phyloP scores from a whole-genome alignment of 2,329 filamentous ascomycete genomes.

The Alternaria triticina region DNA sequence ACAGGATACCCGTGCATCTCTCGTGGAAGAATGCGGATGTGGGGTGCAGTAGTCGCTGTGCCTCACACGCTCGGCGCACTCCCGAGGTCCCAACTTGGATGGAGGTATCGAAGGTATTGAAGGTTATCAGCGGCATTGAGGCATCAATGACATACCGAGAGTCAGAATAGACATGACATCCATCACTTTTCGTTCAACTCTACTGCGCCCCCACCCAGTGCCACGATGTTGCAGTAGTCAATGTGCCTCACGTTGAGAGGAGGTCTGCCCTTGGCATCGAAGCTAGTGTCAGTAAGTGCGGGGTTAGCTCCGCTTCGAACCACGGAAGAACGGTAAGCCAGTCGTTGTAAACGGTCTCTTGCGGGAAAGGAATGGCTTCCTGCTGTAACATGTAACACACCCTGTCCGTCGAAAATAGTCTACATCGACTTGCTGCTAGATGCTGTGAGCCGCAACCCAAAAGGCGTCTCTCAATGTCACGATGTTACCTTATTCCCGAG shows the following conservation, averaged over 20 bases:
- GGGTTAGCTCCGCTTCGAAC: conserved; percentile 20
- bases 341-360: conserved; percentile 1
- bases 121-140: background rate
- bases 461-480: background rate
- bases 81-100: background rate
- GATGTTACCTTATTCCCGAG: background rate
- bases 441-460: background rate
- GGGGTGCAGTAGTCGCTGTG: conserved; percentile 39
- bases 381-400: background rate
- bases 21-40: conserved; percentile 39
- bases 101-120: background rate
- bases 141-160: background rate
- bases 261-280: conserved; percentile 29
- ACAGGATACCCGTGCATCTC: background rate
- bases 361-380: background rate
- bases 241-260: conserved; percentile 19
- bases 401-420: background rate
- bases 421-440: background rate
- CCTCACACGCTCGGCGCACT: background rate
- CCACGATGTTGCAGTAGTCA: conserved; percentile 27
- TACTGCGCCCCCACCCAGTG: background rate
- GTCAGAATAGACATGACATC: background rate
- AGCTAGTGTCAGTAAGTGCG: conserved; percentile 28
- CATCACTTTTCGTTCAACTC: background rate
- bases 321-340: conserved; percentile 6